These are phyloP conservation scores for Cyberlindnera nakhonratchasimensis DNA, from an alignment of 805 yeast species.

Conservation along the genomic window DNA sequence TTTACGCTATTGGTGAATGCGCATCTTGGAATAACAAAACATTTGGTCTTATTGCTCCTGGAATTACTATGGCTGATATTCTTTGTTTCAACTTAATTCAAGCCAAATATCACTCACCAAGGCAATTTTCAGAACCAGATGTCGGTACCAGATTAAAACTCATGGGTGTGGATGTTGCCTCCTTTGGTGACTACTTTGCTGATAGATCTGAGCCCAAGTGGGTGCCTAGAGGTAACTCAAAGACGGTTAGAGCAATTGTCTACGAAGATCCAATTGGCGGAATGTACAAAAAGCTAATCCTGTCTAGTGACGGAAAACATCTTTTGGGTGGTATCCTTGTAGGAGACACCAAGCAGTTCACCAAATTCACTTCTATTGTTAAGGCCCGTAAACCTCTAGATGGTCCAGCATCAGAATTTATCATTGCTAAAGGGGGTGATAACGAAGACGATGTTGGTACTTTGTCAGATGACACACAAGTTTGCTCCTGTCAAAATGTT, in stretches of 20 bases:
- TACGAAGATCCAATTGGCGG: constrained; percentile 35
- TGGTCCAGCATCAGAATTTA: constrained; percentile 31
- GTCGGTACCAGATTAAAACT: constrained; percentile 35
- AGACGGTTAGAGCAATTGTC: constrained; percentile 27
- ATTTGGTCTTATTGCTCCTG: constrained; percentile 38
- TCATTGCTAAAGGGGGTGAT: constrained; percentile 27
- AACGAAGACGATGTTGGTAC: constrained; percentile 30
- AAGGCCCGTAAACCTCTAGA: constrained; percentile 31
- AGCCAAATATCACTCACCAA: constrained; percentile 30
- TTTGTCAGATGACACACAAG: constrained; percentile 34
- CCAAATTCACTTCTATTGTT: constrained; percentile 31
- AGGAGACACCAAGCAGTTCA: constrained; percentile 33
- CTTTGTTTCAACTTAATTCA: constrained; percentile 35
- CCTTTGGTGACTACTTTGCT: constrained; percentile 38
- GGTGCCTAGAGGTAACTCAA: constrained; percentile 29
- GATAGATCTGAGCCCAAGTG: constrained; percentile 35
- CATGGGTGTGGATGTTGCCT: constrained; percentile 38
- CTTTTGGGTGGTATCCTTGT: constrained; percentile 37
- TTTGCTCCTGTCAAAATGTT: constrained; percentile 37
- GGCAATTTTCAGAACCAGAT: constrained; percentile 33
- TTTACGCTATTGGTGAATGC: constrained; percentile 37
- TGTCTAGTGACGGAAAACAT: constrained; percentile 34
- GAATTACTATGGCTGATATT: constrained; percentile 37
- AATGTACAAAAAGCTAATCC: constrained; percentile 32
- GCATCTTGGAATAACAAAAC: constrained; percentile 36